Evolutionary conservation across 176 grass and related monocot species (phyloP).

Genomic region (Musa itinerans): DNA sequence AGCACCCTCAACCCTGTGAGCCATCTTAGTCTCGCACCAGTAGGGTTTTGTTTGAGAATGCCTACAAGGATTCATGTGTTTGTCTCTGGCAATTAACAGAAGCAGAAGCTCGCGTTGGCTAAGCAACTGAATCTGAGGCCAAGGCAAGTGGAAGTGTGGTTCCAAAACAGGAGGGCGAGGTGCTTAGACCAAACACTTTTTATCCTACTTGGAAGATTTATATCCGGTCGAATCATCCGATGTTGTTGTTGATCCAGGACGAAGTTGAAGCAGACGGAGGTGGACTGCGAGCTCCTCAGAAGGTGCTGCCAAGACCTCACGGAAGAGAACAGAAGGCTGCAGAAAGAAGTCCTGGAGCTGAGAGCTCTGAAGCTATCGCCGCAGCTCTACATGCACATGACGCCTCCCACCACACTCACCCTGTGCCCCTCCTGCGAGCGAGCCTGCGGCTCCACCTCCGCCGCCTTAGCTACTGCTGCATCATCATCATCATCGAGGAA

Average conservation of each 20-base stretch:
- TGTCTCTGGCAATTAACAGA: constrained; percentile 22
- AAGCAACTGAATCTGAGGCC: constrained; percentile 66
- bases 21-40: background rate
- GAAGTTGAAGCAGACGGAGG: constrained; percentile 95
- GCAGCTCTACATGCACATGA: constrained; percentile 47
- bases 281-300: constrained; percentile 76
- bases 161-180: constrained; percentile 87
- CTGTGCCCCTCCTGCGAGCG: constrained; percentile 88
- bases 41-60: too few relatives aligned
- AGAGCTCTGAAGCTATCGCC: constrained; percentile 57
- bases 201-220: too few relatives aligned
- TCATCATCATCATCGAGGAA: background rate
- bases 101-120: constrained; percentile 79
- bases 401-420: constrained; percentile 83
- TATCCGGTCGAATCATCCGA: background rate
- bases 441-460: constrained; percentile 17
- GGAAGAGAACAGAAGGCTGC: constrained; percentile 70
- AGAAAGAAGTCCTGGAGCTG: constrained; percentile 76
- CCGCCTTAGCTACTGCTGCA: background rate
- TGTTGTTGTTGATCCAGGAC: constrained; percentile 26
- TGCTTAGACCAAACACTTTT: background rate
- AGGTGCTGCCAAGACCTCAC: constrained; percentile 66
- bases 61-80: too few relatives aligned
- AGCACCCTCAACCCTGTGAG: constrained; percentile 77
- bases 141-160: constrained; percentile 92